These are phyloP conservation scores for Aspergillus pseudoglaucus DNA, from an alignment of 2,329 filamentous ascomycete genomes.

Conservation along the genomic window DNA sequence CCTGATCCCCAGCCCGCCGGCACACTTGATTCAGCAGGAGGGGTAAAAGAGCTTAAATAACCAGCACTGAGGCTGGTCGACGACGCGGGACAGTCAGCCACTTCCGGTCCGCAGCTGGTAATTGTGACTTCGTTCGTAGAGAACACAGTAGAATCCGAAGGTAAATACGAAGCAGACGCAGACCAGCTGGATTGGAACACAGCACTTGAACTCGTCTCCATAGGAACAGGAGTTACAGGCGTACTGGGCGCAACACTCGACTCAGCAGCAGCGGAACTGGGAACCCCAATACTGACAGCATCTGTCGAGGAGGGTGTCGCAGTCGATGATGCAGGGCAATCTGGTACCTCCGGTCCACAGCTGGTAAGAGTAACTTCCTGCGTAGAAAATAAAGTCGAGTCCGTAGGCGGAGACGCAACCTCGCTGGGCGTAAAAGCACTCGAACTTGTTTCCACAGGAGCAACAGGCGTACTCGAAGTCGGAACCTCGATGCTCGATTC, in stretches of 20 bases:
- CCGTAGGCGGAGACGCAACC: too few species aligned
- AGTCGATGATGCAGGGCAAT: too few species aligned
- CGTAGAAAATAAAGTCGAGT: slow-evolving; percentile 9
- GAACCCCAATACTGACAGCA: too few species aligned
- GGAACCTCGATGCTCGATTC: not conserved
- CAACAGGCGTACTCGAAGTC: not conserved
- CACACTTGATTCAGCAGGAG: too few species aligned
- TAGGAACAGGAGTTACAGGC: slow-evolving; percentile 27
- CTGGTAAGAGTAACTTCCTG: slow-evolving; percentile 1
- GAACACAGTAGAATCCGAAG: slow-evolving; percentile 8
- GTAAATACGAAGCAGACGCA: too few species aligned
- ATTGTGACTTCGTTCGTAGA: not conserved
- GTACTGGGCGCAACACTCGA: not conserved
- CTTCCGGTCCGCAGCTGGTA: slow-evolving; percentile 2
- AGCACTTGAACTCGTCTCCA: slow-evolving; percentile 31
- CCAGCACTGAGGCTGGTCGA: slow-evolving; percentile 3
- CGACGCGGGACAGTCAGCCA: not conserved
- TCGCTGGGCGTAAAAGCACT: too few species aligned
- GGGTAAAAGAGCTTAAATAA: too few species aligned
- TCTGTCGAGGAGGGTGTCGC: too few species aligned
- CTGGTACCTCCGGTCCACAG: not conserved
- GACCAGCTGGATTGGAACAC: too few species aligned
- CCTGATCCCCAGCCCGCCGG: too few species aligned
- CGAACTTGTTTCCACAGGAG: slow-evolving; percentile 42
- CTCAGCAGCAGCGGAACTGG: not conserved